These are phyloP conservation scores for Aspergillus neoniger DNA, from an alignment of 2,329 filamentous ascomycete species.

Conservation along the genomic window DNA sequence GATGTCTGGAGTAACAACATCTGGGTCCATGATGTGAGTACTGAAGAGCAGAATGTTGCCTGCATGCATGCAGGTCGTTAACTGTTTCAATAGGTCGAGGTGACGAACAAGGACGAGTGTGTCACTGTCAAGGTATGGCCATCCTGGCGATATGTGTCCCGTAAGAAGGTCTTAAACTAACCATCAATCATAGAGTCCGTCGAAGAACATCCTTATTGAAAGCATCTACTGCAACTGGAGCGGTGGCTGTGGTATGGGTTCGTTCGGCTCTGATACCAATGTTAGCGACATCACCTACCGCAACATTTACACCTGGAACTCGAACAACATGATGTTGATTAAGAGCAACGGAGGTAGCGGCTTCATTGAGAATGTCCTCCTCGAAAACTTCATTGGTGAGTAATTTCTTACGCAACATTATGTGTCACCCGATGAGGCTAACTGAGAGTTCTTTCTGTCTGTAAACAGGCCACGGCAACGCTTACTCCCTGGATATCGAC, in stretches of 20 bases:
- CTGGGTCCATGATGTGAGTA: constrained; percentile 56
- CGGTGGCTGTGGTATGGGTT: constrained; percentile 61
- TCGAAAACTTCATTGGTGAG: constrained; percentile 56
- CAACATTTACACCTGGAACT: constrained; percentile 60
- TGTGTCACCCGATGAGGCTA: constrained; percentile 19
- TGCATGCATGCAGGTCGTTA: neutral
- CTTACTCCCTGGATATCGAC: constrained; percentile 60
- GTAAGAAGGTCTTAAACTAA: neutral
- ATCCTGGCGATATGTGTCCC: neutral
- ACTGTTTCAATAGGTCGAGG: constrained; percentile 45
- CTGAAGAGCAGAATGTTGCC: neutral
- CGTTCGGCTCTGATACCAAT: constrained; percentile 51
- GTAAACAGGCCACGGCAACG: constrained; percentile 55
- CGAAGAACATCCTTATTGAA: constrained; percentile 58
- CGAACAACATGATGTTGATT: constrained; percentile 66
- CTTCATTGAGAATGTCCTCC: constrained; percentile 52
- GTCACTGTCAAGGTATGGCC: constrained; percentile 54
- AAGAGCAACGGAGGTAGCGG: constrained; percentile 62
- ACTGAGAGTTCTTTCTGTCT: constrained; percentile 19
- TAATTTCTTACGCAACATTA: neutral
- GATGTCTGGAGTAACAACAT: constrained; percentile 59
- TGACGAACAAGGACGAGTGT: constrained; percentile 65
- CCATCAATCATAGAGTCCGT: constrained; percentile 41
- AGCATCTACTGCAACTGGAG: constrained; percentile 64
- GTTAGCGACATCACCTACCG: constrained; percentile 57